Percentiles rank a stretch among this genome's conserved stretches.
Conservation (phyloP, 345 rosid species). For the Dipteronia dyeriana region DNA sequence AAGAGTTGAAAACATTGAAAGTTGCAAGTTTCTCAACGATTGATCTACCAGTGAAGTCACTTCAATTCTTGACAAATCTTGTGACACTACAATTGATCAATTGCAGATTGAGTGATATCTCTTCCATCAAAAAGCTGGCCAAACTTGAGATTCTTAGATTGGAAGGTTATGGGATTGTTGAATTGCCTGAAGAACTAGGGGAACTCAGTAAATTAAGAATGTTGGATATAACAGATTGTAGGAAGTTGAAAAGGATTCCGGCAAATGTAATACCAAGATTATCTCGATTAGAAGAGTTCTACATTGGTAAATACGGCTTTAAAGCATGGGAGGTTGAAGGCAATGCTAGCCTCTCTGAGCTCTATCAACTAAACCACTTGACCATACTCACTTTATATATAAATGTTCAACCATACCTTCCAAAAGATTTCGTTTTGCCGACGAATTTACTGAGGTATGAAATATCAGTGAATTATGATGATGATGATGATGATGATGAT, state of each 20-base stretch:
- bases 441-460: neutral
- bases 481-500: neutral
- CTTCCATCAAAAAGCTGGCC: neutral
- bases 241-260: neutral
- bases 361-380: neutral
- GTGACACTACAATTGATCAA: neutral
- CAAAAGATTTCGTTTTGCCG: neutral
- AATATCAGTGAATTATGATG: neutral
- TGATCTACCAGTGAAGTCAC: no score
- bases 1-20: no score
- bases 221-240: neutral
- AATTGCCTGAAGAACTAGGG: neutral
- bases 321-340: neutral
- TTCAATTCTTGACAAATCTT: neutral
- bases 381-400: neutral
- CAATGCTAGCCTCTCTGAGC: neutral
- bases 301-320: rapidly evolving
- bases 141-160: slow-evolving; percentile 10
- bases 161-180: neutral
- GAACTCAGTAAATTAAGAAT: neutral
- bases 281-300: neutral
- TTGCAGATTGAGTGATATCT: neutral
- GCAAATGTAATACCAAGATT: neutral
- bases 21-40: no score
- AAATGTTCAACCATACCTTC: neutral